Evolutionary conservation across 352 stramenopile species (phyloP), one percentile per base, ranked within the genome.

Genomic region (Globisporangium irregulare): DNA sequence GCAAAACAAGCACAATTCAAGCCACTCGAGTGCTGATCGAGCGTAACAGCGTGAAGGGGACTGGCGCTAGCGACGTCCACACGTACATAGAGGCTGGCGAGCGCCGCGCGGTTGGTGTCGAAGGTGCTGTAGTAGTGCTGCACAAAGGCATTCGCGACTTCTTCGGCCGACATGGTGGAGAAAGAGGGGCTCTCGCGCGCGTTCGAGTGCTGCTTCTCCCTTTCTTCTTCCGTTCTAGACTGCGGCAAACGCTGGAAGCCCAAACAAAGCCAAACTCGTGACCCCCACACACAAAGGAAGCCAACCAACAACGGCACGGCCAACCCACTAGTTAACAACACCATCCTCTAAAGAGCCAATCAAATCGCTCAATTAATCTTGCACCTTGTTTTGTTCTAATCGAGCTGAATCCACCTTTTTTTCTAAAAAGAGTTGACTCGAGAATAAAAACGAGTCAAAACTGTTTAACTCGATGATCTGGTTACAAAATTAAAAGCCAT

Each of bases 61-160:
- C 43, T 1, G 29, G 20, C 34, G 54, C 38, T 22, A 51, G 34
- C 12, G 25, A 50, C 15, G 58, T 3, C 3, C 25, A 64, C 43
- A 90, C 85, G 70, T 79, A 94, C 86, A 76, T 94, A 96, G 68
- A 96, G 84, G 64, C 76, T 87, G 36, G 76, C 80, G 38, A 96
- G 78, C 20, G 64, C 79, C 63, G 83, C 78, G 58, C 86, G 85
- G 74, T 96, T 96, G 67, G 74, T 79, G 76, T 94, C 86, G 72
- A 96, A 94, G 60, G 84, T 91, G 56, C 75, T 84, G 84, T 96
- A 96, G 75, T 95, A 96, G 79, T 94, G 87, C 75, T 90, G 78
- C 70, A 93, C 84, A 71, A 96, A 96, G 63, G 86, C 85, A 57
- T 92, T 91, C 57, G 86, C 89, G 68, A 96, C 84, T 2, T 94